Evolutionary conservation across 192 early-diverging fungal species (phyloP).

Genomic region (Mortierella claussenii): DNA sequence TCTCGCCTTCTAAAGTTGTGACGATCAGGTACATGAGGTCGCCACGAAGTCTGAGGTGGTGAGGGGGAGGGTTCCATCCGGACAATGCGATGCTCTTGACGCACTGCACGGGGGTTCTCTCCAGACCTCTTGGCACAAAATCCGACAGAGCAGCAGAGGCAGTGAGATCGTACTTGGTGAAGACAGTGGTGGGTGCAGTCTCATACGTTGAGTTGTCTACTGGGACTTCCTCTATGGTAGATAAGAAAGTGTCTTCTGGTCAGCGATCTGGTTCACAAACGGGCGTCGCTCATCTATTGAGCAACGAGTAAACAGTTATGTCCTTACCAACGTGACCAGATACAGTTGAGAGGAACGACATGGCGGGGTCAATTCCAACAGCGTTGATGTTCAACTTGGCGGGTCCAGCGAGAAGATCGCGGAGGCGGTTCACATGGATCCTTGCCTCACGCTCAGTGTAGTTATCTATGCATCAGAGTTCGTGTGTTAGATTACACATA

Average conservation of each 20-base stretch:
- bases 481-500: not conserved
- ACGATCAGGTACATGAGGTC: conserved; percentile 93
- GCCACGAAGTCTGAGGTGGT: conserved; percentile 75
- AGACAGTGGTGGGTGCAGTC: conserved; percentile 59
- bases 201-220: conserved; percentile 49
- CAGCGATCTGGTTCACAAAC: too few relatives aligned
- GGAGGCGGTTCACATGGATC: conserved; percentile 87
- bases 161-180: conserved; percentile 60
- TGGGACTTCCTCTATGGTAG: conserved; percentile 29
- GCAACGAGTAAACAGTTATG: too few relatives aligned
- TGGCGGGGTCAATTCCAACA: conserved; percentile 76
- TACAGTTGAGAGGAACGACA: conserved; percentile 75
- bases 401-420: conserved; percentile 87
- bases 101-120: conserved; percentile 68
- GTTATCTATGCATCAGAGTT: conserved; percentile 61
- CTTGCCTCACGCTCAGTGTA: conserved; percentile 95
- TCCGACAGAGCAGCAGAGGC: conserved; percentile 58
- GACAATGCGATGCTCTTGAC: conserved; percentile 82
- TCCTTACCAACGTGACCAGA: conserved; percentile 67
- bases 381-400: conserved; percentile 63
- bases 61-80: conserved; percentile 94
- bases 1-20: conserved; percentile 86
- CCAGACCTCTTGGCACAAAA: conserved; percentile 65
- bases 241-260: too few relatives aligned
- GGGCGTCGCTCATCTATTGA: too few relatives aligned